Evolutionary conservation across 805 yeast genomes (phyloP), one percentile per base, ranked within the genome.

Genomic region (Debaryomyces prosopidis): DNA sequence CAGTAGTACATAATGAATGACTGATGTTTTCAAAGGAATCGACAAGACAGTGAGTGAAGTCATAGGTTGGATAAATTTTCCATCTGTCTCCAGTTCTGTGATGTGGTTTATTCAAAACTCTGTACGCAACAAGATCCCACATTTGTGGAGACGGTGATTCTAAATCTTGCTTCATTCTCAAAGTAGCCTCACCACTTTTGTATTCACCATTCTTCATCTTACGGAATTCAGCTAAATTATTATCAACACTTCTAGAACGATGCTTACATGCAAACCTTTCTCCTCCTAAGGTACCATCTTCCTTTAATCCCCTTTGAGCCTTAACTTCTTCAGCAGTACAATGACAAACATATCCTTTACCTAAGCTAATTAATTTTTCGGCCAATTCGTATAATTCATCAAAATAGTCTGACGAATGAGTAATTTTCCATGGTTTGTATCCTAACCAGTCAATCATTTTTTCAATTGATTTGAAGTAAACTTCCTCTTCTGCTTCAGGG

Each of bases 51-150:
- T 94, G 99, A 27, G 99, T 94, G 75, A 94, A 94, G 67, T 94
- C 99, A 65, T 94, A 94, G 18, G 99, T 94, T 54, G 99, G 99
- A 62, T 94, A 94, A 50, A 94, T 92, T 70, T 87, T 89, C 99
- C 99, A 94, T 69, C 88, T 88, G 62, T 82, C 85, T 45, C 98
- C 99, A 10, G 99, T 94, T 71, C 98, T 85, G 69, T 92, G 96
- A 69, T 94, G 99, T 28, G 90, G 81, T 11, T 96, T 90, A 57
- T 92, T 79, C 57, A 94, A 76, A 3, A 94, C 96, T 66, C 99
- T 82, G 72, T 94, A 94, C 10, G 99, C 99, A 50, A 94, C 94
- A 53, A 94, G 78, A 70, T 94, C 99, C 99, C 99, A 94, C 99
- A 94, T 94, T 73, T 94, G 99, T 14, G 99, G 99, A 52, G 89